Conservation (phyloP, 208 protist genomes). For the Novymonas esmeraldas region DNA sequence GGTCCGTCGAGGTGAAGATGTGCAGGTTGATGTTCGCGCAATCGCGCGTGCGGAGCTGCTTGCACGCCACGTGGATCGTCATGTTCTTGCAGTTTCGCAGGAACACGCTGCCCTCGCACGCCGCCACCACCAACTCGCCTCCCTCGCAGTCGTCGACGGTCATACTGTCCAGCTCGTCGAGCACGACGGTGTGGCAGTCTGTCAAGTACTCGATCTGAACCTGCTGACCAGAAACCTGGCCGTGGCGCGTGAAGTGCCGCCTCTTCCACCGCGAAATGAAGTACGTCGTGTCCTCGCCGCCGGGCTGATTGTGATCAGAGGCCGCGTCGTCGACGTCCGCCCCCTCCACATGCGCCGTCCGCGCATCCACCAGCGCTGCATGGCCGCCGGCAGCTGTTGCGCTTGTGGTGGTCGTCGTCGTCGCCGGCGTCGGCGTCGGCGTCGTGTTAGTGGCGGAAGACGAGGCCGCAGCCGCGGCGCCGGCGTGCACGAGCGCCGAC, state of each 20-base stretch:
- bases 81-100: constrained; percentile 93
- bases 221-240: constrained; percentile 85
- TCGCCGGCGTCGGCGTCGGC: neutral
- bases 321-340: constrained; percentile 14
- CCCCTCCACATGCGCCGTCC: constrained; percentile 14
- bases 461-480: neutral
- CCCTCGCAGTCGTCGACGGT: constrained; percentile 93
- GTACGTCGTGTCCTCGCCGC: constrained; percentile 80
- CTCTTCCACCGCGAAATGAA: constrained; percentile 82
- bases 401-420: neutral
- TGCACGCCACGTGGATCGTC: constrained; percentile 91
- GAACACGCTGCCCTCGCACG: constrained; percentile 92
- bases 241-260: constrained; percentile 65
- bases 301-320: constrained; percentile 32
- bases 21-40: constrained; percentile 82
- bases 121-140: constrained; percentile 91
- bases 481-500: constrained; percentile 1
- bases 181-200: constrained; percentile 84
- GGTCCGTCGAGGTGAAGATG: constrained; percentile 91
- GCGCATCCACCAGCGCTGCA: too few relatives aligned
- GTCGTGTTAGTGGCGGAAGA: neutral
- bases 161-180: constrained; percentile 90
- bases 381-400: too few relatives aligned
- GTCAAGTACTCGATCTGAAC: constrained; percentile 88
- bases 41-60: constrained; percentile 92